Base-by-base conservation (phyloP, 305 asterid genomes). In the Stenogyne calaminthoides region DNA sequence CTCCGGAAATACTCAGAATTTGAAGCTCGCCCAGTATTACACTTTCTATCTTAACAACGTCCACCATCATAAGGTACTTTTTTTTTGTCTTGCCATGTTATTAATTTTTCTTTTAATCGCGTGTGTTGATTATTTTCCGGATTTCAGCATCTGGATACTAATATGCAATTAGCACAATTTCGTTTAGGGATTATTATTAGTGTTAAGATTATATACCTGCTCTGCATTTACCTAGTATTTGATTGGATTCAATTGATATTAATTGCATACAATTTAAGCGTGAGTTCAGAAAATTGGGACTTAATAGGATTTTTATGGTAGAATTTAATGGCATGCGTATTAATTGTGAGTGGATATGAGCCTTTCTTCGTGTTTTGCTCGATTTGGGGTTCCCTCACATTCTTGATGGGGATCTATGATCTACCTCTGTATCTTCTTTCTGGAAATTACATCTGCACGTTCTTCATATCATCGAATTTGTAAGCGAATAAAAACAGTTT, bases 51-150 rank as follows among this genome's bases (percentile, higher is more conserved):
- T 94, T 19, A 91, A 87, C 80, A 94, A 91, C 78, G 93, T 94
- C 39, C 97, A 91, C 75, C 93, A 91, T 73, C 96, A 91, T 49
- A 91, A 88, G 98, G 98, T 91, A 56, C 69, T 60, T 0, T 72
- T 25, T 67, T 9, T 46, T 68, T 20, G 37, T 37, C 32, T 51
- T 7, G 3, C 52, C 37, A 2, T 76, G 6, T 15, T 9, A 6
- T 15, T 11, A 9, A 37, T n/a, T 39, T 54, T 52, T 27, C 15
- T 42, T 42, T 36, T 5, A 20, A 47, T 60, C 42, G n/a, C 61
- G 22, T 37, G 36, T 52, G n/a, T 18, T 16, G 46, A 7, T 49
- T 25, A 9, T 54, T 67, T 12, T 11, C 32, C 42, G 4, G 20
- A 34, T 63, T 9, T 55, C 67, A 10, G 72, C 39, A 42, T 56